Base-by-base conservation (phyloP, 306 rosid species). In the Luffa acutangula region DNA sequence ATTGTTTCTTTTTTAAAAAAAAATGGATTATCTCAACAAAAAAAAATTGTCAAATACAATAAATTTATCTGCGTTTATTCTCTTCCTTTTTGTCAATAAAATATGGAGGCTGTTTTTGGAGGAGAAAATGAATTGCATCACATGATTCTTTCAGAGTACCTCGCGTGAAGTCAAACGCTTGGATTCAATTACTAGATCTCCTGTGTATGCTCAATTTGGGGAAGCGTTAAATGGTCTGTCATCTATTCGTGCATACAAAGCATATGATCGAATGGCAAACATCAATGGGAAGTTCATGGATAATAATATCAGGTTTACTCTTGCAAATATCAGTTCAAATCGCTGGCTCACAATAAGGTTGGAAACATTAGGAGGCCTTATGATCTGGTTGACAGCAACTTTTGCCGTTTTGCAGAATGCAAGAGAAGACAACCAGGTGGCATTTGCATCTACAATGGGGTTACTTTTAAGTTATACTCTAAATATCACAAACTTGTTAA, bases 181-280 rank as follows among this genome's bases (percentile, higher is more conserved):
- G 94, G 93, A 89, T 83, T 90, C 97, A 46, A 89, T 92, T 60
- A 88, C 91, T 58, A 89, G 97, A 81, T 94, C 98, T 66, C 98
- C 98, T 41, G 86, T 92, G 83, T 94, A 94, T 78, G 97, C 97
- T 36, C 98, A 92, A 60, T 94, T 94, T 80, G 98, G 97, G 56
- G 98, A 94, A 90, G 85, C 96, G 42, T 64, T 94, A 87, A 92
- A 92, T 80, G 98, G 98, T 73, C 85, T 92, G 76, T 83, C 94
- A 41, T 85, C 88, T 78, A 90, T 94, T 70, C 91, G 98, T 0
- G 96, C 94, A 31, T 94, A 92, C 81, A 88, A 92, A 82, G 94
- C 94, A 3, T 90, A 89, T 84, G 93, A 87, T 77, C 89, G 92
- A 89, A 90, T 94, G 89, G 90, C 93, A 36, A 77, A 57, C 48